These are phyloP conservation scores for Erythrobasidium hasegawianum DNA, from an alignment of 1,284 basidiomycete genomes.

Conservation along the genomic window DNA sequence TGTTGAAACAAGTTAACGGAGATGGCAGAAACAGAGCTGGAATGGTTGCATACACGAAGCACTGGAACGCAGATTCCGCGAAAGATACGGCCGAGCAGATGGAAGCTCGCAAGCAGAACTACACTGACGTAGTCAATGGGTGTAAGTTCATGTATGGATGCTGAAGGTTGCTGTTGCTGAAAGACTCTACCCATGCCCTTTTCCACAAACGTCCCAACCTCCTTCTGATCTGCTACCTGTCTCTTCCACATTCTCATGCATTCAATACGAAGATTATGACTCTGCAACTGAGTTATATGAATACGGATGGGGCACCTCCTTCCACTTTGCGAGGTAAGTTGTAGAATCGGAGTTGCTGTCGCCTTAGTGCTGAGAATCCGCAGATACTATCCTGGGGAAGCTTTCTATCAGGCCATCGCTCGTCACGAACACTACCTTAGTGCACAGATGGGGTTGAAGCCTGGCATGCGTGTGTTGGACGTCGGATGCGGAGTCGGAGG, in stretches of 20 bases:
- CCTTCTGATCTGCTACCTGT: too few species aligned
- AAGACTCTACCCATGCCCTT: too few species aligned
- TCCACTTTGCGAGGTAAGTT: slow-evolving; percentile 99
- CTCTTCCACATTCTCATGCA: too few species aligned
- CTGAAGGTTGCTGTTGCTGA: too few species aligned
- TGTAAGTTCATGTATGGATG: too few species aligned
- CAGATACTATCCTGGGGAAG: slow-evolving; percentile 75
- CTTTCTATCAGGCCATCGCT: slow-evolving; percentile 73
- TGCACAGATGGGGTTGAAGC: slow-evolving; percentile 70
- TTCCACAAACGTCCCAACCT: too few species aligned
- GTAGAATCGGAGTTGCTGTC: too few species aligned
- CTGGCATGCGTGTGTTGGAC: slow-evolving; percentile 93
- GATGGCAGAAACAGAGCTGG: too few species aligned
- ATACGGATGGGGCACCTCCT: slow-evolving; percentile 73
- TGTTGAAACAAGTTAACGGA: too few species aligned
- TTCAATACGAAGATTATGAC: too few species aligned
- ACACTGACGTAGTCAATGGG: slow-evolving; percentile 94
- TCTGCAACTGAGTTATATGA: slow-evolving; percentile 77
- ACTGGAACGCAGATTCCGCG: slow-evolving; percentile 83
- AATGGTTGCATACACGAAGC: slow-evolving; percentile 85
- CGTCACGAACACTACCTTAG: slow-evolving; percentile 98
- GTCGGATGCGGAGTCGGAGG: slow-evolving; percentile 98
- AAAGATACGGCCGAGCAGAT: slow-evolving; percentile 67
- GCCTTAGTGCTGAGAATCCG: too few species aligned
- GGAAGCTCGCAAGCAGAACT: too few species aligned